These are phyloP conservation scores for Aspergillus asperescens DNA, from an alignment of 495 filamentous ascomycete species.

Conservation along the genomic window DNA sequence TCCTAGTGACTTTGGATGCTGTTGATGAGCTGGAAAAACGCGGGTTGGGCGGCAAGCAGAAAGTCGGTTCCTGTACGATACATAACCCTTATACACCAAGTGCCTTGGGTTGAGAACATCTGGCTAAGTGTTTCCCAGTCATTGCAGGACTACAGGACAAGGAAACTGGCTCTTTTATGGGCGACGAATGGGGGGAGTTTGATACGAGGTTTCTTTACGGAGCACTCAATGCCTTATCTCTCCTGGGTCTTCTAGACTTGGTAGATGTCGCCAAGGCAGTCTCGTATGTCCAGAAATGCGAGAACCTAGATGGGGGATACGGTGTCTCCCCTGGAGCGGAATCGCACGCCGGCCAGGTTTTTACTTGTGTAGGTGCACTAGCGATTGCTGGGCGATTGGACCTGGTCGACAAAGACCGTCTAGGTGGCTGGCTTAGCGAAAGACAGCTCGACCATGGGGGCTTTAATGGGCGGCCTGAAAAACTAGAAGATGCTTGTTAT, in stretches of 20 bases:
- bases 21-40: conserved; percentile 71
- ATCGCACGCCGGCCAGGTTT: conserved; percentile 88
- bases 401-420: conserved; percentile 71
- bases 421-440: conserved; percentile 90
- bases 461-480: conserved; percentile 91
- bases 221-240: conserved; percentile 78
- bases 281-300: conserved; percentile 68
- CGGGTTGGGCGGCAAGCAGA: conserved; percentile 59
- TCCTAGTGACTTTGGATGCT: conserved; percentile 77
- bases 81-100: conserved; percentile 8
- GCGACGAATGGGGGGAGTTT: conserved; percentile 92
- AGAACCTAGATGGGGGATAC: conserved; percentile 91
- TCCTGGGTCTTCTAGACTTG: conserved; percentile 63
- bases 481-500: conserved; percentile 95
- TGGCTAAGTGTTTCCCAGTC: conserved; percentile 46
- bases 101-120: not conserved
- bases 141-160: conserved; percentile 76
- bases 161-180: conserved; percentile 78
- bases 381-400: conserved; percentile 78
- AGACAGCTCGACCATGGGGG: conserved; percentile 82
- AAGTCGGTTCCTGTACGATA: conserved; percentile 64
- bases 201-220: conserved; percentile 93
- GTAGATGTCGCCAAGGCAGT: conserved; percentile 78
- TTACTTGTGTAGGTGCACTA: conserved; percentile 88
- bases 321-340: conserved; percentile 84